Evolutionary conservation across 306 rosid species (phyloP).

Genomic region (Vigna reflexopilosa): DNA sequence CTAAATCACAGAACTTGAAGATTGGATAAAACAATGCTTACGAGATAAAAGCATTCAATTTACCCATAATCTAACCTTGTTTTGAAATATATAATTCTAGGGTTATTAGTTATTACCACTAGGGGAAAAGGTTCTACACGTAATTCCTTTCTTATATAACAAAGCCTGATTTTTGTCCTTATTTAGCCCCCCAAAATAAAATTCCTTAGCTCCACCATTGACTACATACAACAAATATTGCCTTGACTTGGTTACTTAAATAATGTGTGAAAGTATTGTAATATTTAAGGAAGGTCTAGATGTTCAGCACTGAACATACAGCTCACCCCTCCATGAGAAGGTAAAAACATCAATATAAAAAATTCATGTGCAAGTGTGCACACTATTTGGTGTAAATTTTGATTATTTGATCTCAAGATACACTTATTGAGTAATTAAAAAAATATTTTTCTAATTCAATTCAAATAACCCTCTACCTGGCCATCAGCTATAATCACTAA

Average conservation of each 20-base stretch:
- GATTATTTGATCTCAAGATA: slow-evolving; percentile 4
- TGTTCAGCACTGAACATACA: slow-evolving; percentile 9
- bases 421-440: neutral
- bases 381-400: slow-evolving; percentile 14
- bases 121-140: neutral
- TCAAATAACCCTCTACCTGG: slow-evolving; percentile 61
- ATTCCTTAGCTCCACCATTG: neutral
- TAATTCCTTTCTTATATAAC: neutral
- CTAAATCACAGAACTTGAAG: slow-evolving; percentile 1
- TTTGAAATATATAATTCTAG: slow-evolving; percentile 15
- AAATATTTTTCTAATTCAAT: neutral
- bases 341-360: slow-evolving; percentile 3
- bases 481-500: slow-evolving; percentile 94
- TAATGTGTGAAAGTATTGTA: neutral
- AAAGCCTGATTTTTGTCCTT: neutral
- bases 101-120: slow-evolving; percentile 1
- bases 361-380: slow-evolving; percentile 11
- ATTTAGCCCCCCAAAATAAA: slow-evolving; percentile 1
- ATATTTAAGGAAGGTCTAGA: slow-evolving; percentile 14
- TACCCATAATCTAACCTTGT: neutral
- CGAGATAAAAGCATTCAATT: neutral
- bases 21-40: slow-evolving; percentile 7
- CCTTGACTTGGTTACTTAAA: slow-evolving; percentile 21
- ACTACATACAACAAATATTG: neutral
- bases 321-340: neutral